These are phyloP conservation scores for Diaporthe aspalathi DNA, from an alignment of 2,329 filamentous ascomycete genomes.

Conservation along the genomic window DNA sequence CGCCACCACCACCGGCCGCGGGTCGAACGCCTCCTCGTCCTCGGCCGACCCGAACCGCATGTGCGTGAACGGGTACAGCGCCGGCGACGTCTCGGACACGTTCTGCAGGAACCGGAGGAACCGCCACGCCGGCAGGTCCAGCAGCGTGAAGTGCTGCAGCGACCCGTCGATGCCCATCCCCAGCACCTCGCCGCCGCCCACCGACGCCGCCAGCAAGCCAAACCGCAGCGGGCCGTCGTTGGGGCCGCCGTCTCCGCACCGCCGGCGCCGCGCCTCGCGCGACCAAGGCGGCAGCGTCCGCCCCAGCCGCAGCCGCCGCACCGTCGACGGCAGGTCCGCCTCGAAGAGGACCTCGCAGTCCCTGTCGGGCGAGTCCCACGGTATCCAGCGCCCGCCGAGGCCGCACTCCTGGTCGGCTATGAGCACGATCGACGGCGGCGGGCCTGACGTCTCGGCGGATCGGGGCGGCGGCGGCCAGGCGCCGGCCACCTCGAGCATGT, in stretches of 20 bases:
- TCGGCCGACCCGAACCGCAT: slow-evolving; percentile 42
- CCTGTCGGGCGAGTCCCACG: slow-evolving; percentile 53
- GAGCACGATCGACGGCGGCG: slow-evolving; percentile 57
- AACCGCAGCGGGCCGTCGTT: slow-evolving; percentile 50
- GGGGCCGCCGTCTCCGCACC: background rate
- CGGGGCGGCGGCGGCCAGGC: slow-evolving; percentile 40
- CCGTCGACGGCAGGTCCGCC: slow-evolving; percentile 64
- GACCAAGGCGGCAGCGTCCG: slow-evolving; percentile 66
- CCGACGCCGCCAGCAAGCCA: slow-evolving; percentile 55
- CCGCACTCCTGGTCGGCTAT: slow-evolving; percentile 60
- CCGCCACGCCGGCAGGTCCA: slow-evolving; percentile 71
- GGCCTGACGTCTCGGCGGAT: slow-evolving; percentile 33
- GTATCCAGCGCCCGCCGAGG: slow-evolving; percentile 63
- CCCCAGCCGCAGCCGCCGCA: slow-evolving; percentile 67
- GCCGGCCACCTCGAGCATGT: slow-evolving; percentile 60
- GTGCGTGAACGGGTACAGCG: slow-evolving; percentile 62
- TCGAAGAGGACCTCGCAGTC: slow-evolving; percentile 65
- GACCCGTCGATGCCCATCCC: slow-evolving; percentile 78
- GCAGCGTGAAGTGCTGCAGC: slow-evolving; percentile 74
- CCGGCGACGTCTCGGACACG: slow-evolving; percentile 63
- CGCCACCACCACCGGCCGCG: slow-evolving; percentile 53
- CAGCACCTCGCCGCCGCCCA: slow-evolving; percentile 64
- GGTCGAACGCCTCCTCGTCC: slow-evolving; percentile 43
- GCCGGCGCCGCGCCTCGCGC: slow-evolving; percentile 44
- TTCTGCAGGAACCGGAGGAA: slow-evolving; percentile 81